phyloP scores from a whole-genome alignment of 164 flowering plant species.

The Annona squamosa region DNA sequence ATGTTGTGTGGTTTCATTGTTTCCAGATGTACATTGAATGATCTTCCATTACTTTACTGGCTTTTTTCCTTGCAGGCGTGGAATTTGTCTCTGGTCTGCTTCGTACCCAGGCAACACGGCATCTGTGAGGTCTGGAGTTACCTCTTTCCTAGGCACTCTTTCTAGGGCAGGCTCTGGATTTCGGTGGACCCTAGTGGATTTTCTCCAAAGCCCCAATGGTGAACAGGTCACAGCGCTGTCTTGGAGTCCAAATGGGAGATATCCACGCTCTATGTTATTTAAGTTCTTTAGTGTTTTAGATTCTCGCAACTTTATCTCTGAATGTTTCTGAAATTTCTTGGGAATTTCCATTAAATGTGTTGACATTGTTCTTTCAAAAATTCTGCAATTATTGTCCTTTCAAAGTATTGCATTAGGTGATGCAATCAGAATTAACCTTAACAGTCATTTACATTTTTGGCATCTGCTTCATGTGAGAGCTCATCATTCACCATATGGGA shows the following conservation, averaged over 20 bases:
- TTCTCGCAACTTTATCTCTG: slow-evolving; percentile 2
- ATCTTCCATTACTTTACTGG: not conserved
- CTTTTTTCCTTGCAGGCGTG: slow-evolving; percentile 54
- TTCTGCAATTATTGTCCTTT: not conserved
- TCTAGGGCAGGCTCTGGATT: slow-evolving; percentile 78
- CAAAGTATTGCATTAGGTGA: not conserved
- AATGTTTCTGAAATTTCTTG: not conserved
- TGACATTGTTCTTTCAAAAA: not conserved
- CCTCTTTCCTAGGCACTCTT: slow-evolving; percentile 50
- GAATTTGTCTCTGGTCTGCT: slow-evolving; percentile 95
- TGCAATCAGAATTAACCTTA: slow-evolving; percentile 34
- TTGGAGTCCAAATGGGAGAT: slow-evolving; percentile 99
- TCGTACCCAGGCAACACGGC: slow-evolving; percentile 87
- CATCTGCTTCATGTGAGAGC: slow-evolving; percentile 85
- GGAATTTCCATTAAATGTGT: not conserved
- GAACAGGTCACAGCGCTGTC: slow-evolving; percentile 80
- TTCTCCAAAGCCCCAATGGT: slow-evolving; percentile 51
- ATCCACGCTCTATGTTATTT: slow-evolving; percentile 28
- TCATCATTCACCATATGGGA: slow-evolving; percentile 97
- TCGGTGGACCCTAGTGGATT: slow-evolving; percentile 81
- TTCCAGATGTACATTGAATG: not conserved
- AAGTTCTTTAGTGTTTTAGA: not conserved
- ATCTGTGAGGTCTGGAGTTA: slow-evolving; percentile 67
- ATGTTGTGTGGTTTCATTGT: not conserved
- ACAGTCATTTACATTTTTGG: slow-evolving; percentile 65